Evolutionary conservation across 352 stramenopile genomes (phyloP), one percentile per base, ranked within the genome.

Genomic region (Globisporangium orthogonon): DNA sequence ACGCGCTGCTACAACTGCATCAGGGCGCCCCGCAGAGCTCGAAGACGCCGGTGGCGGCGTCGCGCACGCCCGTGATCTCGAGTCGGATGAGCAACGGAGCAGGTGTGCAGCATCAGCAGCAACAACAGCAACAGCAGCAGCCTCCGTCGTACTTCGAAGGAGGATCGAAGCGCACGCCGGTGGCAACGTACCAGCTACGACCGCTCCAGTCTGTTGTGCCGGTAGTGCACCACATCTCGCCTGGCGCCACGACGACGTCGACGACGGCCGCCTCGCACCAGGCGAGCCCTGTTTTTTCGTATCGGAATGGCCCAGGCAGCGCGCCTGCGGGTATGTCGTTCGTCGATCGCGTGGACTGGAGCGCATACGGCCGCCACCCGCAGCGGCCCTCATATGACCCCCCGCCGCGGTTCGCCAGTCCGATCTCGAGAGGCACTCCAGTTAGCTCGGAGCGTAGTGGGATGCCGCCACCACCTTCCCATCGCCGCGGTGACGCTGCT

Each of bases 161-260:
- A 1, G 18, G 14, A 10, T 23, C 43, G n/a, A 54, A 63, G 61
- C 54, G 51, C 48, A 71, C 43, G 9, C 65, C 65, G 0, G 62
- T 50, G n/a, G 52, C 61, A 10, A 63, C 62, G 31, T 86, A 83
- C 58, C 68, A 81, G 18, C 49, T 86, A 31, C 66, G 75, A 30
- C 69, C 75, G 5, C 62, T 86, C 18, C 72, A 82, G 58, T 80
- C 74, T 18, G 51, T 71, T 13, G 54, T 57, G 17, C 39, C 60
- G 17, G 54, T 44, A 15, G 44, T 50, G n/a, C 52, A 61, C 41
- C 54, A 66, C 15, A 6, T 65, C 10, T 18, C 59, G 7, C 37
- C 39, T 10, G 48, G 49, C 5, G 40, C 59, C 37, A 65, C 55
- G 4, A 61, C 55, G 0, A 61, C 44, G 30, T 52, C 53, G n/a